Base-by-base conservation (phyloP, 305 asterid genomes). In the Fraxinus angustifolia region DNA sequence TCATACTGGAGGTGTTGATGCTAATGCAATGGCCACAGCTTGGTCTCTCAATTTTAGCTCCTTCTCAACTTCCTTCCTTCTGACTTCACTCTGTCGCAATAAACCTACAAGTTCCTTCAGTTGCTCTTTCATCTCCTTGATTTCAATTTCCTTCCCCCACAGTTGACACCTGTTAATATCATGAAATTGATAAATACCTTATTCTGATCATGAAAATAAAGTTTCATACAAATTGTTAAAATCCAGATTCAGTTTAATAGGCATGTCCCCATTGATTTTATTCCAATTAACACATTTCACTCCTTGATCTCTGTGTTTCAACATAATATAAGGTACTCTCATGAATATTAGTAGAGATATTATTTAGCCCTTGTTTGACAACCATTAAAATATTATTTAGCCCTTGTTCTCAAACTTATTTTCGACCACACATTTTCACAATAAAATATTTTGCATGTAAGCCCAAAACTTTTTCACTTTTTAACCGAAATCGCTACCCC, bases 71-170 rank as follows among this genome's bases (percentile, higher is more conserved):
- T 92, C 98, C 87, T 91, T 94, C 87, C 98, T 90, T 79, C 94
- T 87, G 81, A 92, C 84, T 90, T 97, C 99, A 74, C 97, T 97
- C 84, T 97, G 98, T 78, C 95, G 85, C 78, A 97, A 78, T 78
- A 97, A 84, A 80, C 91, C 89, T 45, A 97, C 93, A 34, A 97
- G 97, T 88, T 94, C 99, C 81, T 92, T 97, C 91, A 92, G 88
- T 80, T 96, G 98, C 84, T 97, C 99, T 85, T 97, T 90, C 94
- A 93, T 89, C 90, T 93, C 98, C 88, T 94, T 97, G 87, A 92
- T 89, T 86, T 94, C 97, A 11, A 90, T 84, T 33, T 94, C 97
- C 81, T 88, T 91, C 81, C 92, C 99, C 98, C 98, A 93, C 80
- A 89, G 78, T 78, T 94, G 93, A 86, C 98, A 94, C 92, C 99